Percentiles rank a stretch among this genome's conserved stretches.
Conservation (phyloP, 148 eudicot species). For the Camellia lanceoleosa region DNA sequence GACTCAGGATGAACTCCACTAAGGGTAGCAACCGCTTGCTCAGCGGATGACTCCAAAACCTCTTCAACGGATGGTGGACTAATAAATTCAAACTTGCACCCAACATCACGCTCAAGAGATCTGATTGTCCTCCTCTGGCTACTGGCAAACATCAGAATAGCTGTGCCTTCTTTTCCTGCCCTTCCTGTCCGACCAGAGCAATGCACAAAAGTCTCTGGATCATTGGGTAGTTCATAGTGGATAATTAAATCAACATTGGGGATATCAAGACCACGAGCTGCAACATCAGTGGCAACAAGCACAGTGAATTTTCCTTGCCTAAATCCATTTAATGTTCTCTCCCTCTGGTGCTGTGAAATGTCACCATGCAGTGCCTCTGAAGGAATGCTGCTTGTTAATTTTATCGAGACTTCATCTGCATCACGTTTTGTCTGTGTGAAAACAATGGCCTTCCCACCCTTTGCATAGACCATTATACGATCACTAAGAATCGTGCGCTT, state of each 20-base stretch:
- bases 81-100: conserved; percentile 72
- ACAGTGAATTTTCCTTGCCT: conserved; percentile 93
- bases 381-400: conserved; percentile 76
- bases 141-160: conserved; percentile 69
- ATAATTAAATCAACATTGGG: conserved; percentile 90
- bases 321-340: conserved; percentile 86
- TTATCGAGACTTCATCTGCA: conserved; percentile 94
- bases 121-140: conserved; percentile 78
- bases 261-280: conserved; percentile 97
- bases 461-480: conserved; percentile 86
- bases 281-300: conserved; percentile 99
- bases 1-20: conserved; percentile 85
- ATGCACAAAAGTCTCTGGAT: conserved; percentile 96
- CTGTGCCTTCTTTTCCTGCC: conserved; percentile 92
- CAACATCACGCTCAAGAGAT: conserved; percentile 88
- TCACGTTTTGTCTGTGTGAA: conserved; percentile 95
- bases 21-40: conserved; percentile 83
- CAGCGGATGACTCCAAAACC: conserved; percentile 79
- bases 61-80: conserved; percentile 76
- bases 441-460: conserved; percentile 92
- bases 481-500: conserved; percentile 85
- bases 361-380: conserved; percentile 98
- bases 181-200: conserved; percentile 99
- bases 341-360: conserved; percentile 97
- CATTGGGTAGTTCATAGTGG: conserved; percentile 95